Conservation (phyloP, 106 monocot genomes). For the Dendrobium huoshanense region DNA sequence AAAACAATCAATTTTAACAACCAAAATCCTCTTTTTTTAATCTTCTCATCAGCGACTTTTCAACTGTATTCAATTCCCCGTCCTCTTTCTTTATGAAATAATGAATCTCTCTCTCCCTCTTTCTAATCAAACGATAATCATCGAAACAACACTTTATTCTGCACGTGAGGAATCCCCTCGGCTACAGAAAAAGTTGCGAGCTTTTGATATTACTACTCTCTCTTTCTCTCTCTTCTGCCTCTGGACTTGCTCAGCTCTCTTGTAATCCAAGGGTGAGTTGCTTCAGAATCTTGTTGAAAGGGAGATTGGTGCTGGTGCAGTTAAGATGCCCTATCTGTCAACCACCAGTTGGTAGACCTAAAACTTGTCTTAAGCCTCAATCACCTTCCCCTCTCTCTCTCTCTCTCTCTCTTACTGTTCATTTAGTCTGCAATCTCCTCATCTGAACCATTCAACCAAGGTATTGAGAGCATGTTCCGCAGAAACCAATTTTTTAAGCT, state of each 20-base stretch:
- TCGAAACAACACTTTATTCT: slow-evolving; percentile 11
- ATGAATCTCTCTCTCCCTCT: slow-evolving; percentile 15
- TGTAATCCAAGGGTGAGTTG: no score
- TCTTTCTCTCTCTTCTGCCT: no score
- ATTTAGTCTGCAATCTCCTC: not conserved
- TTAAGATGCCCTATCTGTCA: slow-evolving; percentile 47
- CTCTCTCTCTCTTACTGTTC: not conserved
- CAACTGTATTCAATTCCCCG: not conserved
- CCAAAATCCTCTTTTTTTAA: not conserved
- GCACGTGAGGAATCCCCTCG: slow-evolving; percentile 18
- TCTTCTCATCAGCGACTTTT: not conserved
- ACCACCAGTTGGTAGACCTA: slow-evolving; percentile 92
- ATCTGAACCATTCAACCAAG: no score
- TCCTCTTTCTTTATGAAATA: slow-evolving; percentile 1
- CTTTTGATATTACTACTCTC: no score
- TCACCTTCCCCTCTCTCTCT: slow-evolving; percentile 4
- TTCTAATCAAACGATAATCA: slow-evolving; percentile 10
- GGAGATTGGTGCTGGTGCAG: slow-evolving; percentile 20
- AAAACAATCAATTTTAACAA: not conserved
- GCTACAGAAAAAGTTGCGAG: not conserved
- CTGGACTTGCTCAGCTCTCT: no score
- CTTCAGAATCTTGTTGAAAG: not conserved
- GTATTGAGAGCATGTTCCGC: no score
- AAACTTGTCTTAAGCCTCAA: slow-evolving; percentile 35
- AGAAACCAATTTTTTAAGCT: no score